Base-by-base conservation (phyloP, 345 rosid species). In the Arabis hirsuta region DNA sequence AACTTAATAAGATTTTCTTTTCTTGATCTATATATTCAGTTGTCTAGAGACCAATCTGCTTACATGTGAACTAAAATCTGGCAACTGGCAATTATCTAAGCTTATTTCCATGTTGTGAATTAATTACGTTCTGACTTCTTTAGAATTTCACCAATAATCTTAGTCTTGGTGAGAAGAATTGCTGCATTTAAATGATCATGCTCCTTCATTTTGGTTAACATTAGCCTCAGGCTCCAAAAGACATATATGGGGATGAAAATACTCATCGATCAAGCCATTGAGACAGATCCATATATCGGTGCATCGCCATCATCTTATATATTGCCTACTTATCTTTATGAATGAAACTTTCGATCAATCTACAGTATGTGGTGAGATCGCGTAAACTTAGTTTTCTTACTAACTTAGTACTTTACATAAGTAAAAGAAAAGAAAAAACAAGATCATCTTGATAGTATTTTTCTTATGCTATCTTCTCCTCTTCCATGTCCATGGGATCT, bases 401-500 rank as follows among this genome's bases (percentile, higher is more conserved):
- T 24, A 56, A 34, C 26, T 43, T 68, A 2, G 43, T 46, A 50
- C 43, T 39, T 7, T 1, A 29, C 45, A 71, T 41, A 41, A 52
- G 44, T 47, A n/a, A 34, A 2, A 34, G 8, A 50, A 10, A 16
- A 10, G 1, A 8, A 12, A 39, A 39, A 39, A 4, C 10, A 9
- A 22, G 24, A 20, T 42, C 31, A 55, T 72, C 36, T 55, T 24
- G 39, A 22, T 38, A 31, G 34, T 32, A 61, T 20, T 60, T 51
- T 61, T 45, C 34, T 55, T 63, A 20, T 46, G 66, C 12, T 39
- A 13, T 57, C 60, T 65, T 73, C 71, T 65, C 26, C 27, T 27
- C 71, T 56, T 73, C 65, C 77, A 55, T 64, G 46, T 65, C 59
- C 64, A 56, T 73, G 65, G 44, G 65, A 64, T 55, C 64, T 34